Evolutionary conservation across 352 stramenopile genomes (phyloP), one percentile per base, ranked within the genome.

Genomic region (Phytophthora constricta): DNA sequence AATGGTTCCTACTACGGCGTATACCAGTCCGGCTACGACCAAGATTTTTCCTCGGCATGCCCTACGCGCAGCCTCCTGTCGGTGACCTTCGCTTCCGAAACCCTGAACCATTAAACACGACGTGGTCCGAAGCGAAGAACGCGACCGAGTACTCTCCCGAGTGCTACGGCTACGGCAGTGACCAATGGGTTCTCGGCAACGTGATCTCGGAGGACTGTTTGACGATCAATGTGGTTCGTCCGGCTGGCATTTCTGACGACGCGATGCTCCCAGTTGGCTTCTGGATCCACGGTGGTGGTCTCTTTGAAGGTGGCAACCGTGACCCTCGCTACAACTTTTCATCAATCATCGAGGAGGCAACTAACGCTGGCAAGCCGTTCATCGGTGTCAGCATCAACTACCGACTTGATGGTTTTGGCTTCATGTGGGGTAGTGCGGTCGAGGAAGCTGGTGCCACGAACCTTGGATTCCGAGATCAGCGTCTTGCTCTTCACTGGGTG

Each of bases 391-490:
- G 65, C 22, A 48, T 78, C 13, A 82, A 82, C 68, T 82, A 82
- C 48, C 63, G 75, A 23, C 68, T 80, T 13, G 26, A 62, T 14
- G 66, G 41, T 0, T 75, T 82, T 45, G 74, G 74, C 0, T 82
- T 79, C 64, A 3, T 82, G 25, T 74, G 46, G 57, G 53, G 62
- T 0, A 64, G 33, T 3, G 55, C 34, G 5, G 73, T 70, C 4
- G 42, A 72, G n/a, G 67, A 88, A 37, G 83, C 83, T 0, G 61
- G 83, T 0, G 75, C 72, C 49, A 76, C 86, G 4, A 98, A 97
- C 49, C 90, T 91, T 46, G 88, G 86, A 0, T 56, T 97, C 23
- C 79, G 91, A 56, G 92, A 98, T 71, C 92, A 98, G 65, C 64
- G 73, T 16, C 68, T 91, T 1, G 89, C 82, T 1, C 41, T 97